Evolutionary conservation across 371 early-diverging fungal species (phyloP), one percentile per base, ranked within the genome.

Genomic region (Rhizopus arrhizus): DNA sequence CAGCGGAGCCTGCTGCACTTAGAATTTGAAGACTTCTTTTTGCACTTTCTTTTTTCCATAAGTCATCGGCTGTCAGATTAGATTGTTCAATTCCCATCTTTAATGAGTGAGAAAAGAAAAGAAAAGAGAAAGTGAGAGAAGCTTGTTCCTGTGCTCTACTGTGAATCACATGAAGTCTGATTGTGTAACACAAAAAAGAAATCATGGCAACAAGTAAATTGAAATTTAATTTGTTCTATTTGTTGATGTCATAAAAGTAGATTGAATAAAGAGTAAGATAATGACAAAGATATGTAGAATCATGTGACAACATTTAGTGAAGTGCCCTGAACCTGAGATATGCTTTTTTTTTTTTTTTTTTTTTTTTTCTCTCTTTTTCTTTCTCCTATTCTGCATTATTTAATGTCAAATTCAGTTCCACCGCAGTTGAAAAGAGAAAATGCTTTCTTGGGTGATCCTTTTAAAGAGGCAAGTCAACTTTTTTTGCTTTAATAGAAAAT

Each of bases 21-120:
- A 56, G 36, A 6, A 51, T 36, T 40, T 73, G 61, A 2, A 59
- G 12, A 6, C 70, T 70, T 38, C 61, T 50, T 16, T 59, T 64
- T 10, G 70, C 62, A 22, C 46, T 61, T 50, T 69, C 73, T 12
- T 59, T 40, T 31, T 61, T 42, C 43, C 57, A 69, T 15, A 69
- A 53, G 22, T 60, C 64, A 5, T 60, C 60, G 15, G 73, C 73
- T 11, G 73, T 72, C 43, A 56, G 4, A 15, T 34, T 4, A 2
- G 57, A 57, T 10, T 57, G 48, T 8, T 57, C 35, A 5, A 15
- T 16, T 36, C 57, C 57, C 57, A 57, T 57, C 10, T n/a, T 46
- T 15, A 2, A n/a, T 34, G 29, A 43, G n/a, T 32, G 33, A 45
- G 28, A 9, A 47, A 57, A 36, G 7, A 11, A 46, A n/a, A 46